Conservation (phyloP, 495 filamentous ascomycete genomes). For the Aspergillus steynii region DNA sequence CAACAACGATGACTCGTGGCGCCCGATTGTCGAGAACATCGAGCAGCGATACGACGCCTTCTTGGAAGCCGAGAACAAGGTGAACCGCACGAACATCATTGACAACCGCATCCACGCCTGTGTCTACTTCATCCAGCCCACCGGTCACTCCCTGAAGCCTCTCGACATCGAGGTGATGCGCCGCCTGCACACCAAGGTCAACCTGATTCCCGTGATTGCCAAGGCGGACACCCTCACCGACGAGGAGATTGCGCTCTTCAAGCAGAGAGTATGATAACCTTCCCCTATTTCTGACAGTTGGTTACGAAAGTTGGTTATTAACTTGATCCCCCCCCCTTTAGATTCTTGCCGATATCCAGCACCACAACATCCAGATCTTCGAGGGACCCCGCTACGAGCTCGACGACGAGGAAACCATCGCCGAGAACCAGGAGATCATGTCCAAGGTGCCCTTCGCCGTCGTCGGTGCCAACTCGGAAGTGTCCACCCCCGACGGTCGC, state of each 20-base stretch:
- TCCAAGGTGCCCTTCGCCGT: constrained; percentile 99
- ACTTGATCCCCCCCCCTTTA: constrained; percentile 35
- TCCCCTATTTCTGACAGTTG: background rate
- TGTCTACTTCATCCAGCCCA: constrained; percentile 99
- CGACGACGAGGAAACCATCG: constrained; percentile 98
- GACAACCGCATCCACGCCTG: constrained; percentile 98
- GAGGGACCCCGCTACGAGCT: constrained; percentile 98
- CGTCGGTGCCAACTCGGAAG: constrained; percentile 92
- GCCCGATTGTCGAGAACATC: constrained; percentile 98
- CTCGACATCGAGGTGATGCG: constrained; percentile 99
- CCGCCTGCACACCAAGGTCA: constrained; percentile 99
- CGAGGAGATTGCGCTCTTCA: constrained; percentile 91
- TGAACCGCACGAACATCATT: constrained; percentile 99
- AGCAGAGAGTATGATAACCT: constrained; percentile 74
- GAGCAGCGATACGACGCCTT: constrained; percentile 98
- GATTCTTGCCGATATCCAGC: constrained; percentile 96
- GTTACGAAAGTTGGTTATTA: background rate
- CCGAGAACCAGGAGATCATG: constrained; percentile 99
- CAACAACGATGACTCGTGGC: constrained; percentile 99
- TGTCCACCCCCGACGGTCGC: constrained; percentile 86
- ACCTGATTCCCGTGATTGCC: constrained; percentile 97
- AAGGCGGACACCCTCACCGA: constrained; percentile 98
- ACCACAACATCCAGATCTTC: constrained; percentile 97
- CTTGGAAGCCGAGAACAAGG: constrained; percentile 98
- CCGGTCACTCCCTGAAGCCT: constrained; percentile 98